phyloP scores from a whole-genome alignment of 1,284 basidiomycete genomes.

The Erythrobasidium hasegawianum region DNA sequence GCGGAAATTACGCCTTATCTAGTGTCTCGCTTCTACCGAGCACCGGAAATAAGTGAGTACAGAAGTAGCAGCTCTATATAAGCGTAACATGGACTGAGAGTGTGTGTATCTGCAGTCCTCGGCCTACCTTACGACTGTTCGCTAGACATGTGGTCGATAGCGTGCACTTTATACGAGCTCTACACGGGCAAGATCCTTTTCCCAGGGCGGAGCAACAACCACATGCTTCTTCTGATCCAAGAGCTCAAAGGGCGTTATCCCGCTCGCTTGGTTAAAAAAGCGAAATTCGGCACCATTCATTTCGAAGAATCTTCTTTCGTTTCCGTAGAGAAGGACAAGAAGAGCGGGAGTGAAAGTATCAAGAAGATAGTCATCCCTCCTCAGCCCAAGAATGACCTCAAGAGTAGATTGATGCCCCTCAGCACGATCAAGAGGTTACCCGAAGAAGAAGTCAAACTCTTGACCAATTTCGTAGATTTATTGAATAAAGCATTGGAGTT shows the following conservation, averaged over 20 bases:
- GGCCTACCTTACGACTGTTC: constrained; percentile 91
- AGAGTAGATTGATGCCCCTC: constrained; percentile 74
- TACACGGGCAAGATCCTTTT: constrained; percentile 99
- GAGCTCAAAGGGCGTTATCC: constrained; percentile 93
- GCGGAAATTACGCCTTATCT: constrained; percentile 98
- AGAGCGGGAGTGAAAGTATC: constrained; percentile 71
- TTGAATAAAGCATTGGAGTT: constrained; percentile 85
- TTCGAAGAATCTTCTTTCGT: constrained; percentile 85
- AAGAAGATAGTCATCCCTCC: constrained; percentile 71
- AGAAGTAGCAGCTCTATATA: too few species aligned
- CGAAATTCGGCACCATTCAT: constrained; percentile 83
- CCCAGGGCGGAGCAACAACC: constrained; percentile 93
- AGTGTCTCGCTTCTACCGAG: constrained; percentile 95
- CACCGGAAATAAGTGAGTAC: constrained; percentile 91
- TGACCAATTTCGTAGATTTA: constrained; percentile 82
- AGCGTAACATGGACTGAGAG: neutral
- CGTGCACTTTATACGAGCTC: constrained; percentile 94
- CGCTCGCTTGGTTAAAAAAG: constrained; percentile 88
- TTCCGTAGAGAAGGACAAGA: constrained; percentile 74
- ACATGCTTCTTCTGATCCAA: constrained; percentile 90
- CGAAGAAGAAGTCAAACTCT: constrained; percentile 79
- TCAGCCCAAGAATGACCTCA: constrained; percentile 77
- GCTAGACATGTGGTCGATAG: constrained; percentile 95
- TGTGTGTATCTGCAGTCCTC: constrained; percentile 61
- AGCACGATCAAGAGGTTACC: constrained; percentile 66